Conservation (phyloP, 2,329 filamentous ascomycete genomes). For the Aureobasidium sp. region DNA sequence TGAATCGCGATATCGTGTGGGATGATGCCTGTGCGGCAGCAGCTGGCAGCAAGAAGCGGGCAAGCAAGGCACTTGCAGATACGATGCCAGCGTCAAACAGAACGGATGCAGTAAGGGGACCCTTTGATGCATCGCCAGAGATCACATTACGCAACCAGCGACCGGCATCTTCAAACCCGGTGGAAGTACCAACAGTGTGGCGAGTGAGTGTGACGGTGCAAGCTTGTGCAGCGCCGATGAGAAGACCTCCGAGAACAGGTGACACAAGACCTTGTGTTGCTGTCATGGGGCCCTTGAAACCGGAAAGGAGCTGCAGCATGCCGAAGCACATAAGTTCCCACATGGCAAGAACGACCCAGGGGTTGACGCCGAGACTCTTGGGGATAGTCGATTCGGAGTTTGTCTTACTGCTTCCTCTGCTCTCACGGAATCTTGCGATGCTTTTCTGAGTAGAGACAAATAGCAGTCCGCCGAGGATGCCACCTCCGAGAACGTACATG, state of each 20-base stretch:
- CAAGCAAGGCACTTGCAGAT: constrained; percentile 39
- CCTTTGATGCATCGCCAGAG: constrained; percentile 23
- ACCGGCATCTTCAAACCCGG: constrained; percentile 55
- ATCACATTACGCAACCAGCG: constrained; percentile 43
- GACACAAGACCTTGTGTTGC: constrained; percentile 27
- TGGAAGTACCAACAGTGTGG: constrained; percentile 54
- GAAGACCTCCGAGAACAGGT: constrained; percentile 50
- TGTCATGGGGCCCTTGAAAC: constrained; percentile 23
- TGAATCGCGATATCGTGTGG: not conserved
- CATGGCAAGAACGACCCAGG: constrained; percentile 32
- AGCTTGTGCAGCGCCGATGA: constrained; percentile 54
- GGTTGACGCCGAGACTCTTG: constrained; percentile 26
- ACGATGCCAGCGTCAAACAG: constrained; percentile 49
- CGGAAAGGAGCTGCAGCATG: constrained; percentile 31
- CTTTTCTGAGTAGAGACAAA: constrained; percentile 15
- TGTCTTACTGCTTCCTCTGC: not conserved
- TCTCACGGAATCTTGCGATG: not conserved
- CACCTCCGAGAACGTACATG: constrained; percentile 48
- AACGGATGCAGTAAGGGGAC: constrained; percentile 36
- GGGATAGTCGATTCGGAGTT: constrained; percentile 4
- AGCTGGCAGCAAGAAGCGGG: constrained; percentile 14
- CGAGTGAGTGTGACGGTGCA: constrained; percentile 48
- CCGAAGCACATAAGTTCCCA: constrained; percentile 40
- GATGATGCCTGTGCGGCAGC: constrained; percentile 8
- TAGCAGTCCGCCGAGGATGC: constrained; percentile 47